These are phyloP conservation scores for Arachis hypogaea DNA, from an alignment of 306 rosid species.

Conservation along the genomic window DNA sequence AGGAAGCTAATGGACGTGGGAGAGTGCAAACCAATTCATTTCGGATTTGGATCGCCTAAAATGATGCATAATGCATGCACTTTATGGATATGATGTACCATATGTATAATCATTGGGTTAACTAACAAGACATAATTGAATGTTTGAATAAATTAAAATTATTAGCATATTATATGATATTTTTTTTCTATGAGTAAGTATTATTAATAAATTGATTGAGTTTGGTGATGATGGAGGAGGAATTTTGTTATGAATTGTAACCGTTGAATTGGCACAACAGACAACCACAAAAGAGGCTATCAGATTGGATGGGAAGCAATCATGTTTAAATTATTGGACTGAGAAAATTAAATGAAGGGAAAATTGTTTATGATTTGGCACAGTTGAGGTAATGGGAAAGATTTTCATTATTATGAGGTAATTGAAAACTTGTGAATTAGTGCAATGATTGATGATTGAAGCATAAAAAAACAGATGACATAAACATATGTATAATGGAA, in stretches of 20 bases:
- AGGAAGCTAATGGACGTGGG: slow-evolving; percentile 21
- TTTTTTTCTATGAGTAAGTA: no score
- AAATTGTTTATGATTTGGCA: slow-evolving; percentile 3
- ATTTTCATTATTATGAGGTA: no score
- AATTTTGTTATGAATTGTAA: not conserved
- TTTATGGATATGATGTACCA: no score
- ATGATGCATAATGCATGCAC: no score
- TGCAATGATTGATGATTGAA: not conserved
- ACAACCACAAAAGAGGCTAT: slow-evolving; percentile 30
- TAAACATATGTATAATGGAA: not conserved
- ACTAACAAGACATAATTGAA: no score
- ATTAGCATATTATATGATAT: no score
- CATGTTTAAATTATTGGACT: slow-evolving; percentile 16
- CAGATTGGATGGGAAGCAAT: slow-evolving; percentile 9
- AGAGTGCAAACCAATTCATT: not conserved
- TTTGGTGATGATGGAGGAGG: not conserved
- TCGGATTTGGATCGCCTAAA: not conserved
- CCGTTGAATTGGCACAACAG: slow-evolving; percentile 28
- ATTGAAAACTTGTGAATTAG: not conserved
- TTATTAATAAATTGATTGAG: not conserved
- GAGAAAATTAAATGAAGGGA: not conserved
- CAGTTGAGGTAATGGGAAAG: not conserved
- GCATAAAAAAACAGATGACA: not conserved
- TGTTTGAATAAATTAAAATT: no score
- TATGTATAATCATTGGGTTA: no score